Evolutionary conservation across 2,329 filamentous ascomycete species (phyloP), one percentile per base, ranked within the genome.

Genomic region (Phymatotrichopsis omnivora): DNA sequence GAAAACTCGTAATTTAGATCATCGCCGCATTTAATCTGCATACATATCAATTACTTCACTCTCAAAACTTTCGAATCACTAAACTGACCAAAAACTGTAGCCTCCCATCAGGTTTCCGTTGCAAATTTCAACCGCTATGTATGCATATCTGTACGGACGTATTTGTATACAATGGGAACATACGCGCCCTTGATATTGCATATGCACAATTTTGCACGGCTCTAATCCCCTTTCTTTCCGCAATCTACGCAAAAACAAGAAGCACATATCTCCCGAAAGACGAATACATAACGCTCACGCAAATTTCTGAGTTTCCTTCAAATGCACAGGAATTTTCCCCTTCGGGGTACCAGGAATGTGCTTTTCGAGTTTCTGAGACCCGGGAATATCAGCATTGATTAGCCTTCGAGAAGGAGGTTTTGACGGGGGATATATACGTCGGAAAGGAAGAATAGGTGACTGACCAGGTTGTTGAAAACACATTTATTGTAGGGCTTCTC

Each of bases 401-500:
- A 44, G 35, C 14, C 14, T 11, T 37, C 14, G 20, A 23, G n/a
- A 8, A 17, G n/a, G n/a, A n/a, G n/a, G n/a, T n/a, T n/a, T n/a
- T n/a, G n/a, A n/a, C n/a, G n/a, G n/a, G n/a, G n/a, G n/a, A n/a
- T n/a, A 5, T 14, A 4, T 38, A 22, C 12, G 22, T 10, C 12
- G 42, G 53, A 48, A 54, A 54, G 20, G 10, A 40, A 7, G 8
- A 31, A 36, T 11, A 30, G 28, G 35, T 28, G 23, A 72, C 82
- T 52, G 72, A 98, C 91, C 70, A 98, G 67, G 65, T 95, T 96
- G 57, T 95, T 81, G 63, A 83, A 96, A 37, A 95, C 87, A 67
- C 91, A 98, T 69, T 80, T 82, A 73, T 95, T 98, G 60, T 98
- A 71, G 63, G 80, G 80, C 76, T 85, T 80, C 72, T 98, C 91